Conservation (phyloP, 1,284 basidiomycete species). For the Moniliophthora roreri region DNA sequence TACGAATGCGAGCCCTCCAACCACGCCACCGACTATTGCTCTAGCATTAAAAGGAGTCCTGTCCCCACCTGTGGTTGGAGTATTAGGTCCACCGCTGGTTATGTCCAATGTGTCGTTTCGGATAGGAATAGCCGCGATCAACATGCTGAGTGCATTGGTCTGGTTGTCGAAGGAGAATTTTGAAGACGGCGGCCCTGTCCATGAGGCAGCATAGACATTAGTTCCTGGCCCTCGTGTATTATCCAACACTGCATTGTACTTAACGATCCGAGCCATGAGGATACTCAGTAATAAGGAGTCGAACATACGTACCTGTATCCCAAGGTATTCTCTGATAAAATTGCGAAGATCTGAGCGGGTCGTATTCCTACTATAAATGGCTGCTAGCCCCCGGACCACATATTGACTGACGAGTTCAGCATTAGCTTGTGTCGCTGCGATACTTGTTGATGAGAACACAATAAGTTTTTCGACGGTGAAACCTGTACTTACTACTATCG, state of each 20-base stretch:
- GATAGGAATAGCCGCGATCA: conserved; percentile 12
- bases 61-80: no score
- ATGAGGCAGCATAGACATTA: conserved; percentile 14
- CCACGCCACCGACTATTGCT: conserved; percentile 3
- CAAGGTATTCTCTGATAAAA: neutral
- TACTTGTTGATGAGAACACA: neutral
- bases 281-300: neutral
- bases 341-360: conserved; percentile 4
- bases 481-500: neutral
- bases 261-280: neutral
- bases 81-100: neutral
- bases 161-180: conserved; percentile 6
- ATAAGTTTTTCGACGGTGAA: neutral
- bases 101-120: no score
- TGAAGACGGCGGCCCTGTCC: conserved; percentile 11
- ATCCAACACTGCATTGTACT: conserved; percentile 16
- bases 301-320: neutral
- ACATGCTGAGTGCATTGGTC: conserved; percentile 8
- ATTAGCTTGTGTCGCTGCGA: neutral
- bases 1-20: conserved; percentile 2
- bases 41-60: neutral
- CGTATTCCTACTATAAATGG: conserved; percentile 9
- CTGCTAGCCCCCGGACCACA: conserved; percentile 10
- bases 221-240: conserved; percentile 5
- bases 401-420: conserved; percentile 1